These are phyloP conservation scores for Eragrostis tef DNA, from an alignment of 202 grass and related monocot genomes.

Conservation along the genomic window DNA sequence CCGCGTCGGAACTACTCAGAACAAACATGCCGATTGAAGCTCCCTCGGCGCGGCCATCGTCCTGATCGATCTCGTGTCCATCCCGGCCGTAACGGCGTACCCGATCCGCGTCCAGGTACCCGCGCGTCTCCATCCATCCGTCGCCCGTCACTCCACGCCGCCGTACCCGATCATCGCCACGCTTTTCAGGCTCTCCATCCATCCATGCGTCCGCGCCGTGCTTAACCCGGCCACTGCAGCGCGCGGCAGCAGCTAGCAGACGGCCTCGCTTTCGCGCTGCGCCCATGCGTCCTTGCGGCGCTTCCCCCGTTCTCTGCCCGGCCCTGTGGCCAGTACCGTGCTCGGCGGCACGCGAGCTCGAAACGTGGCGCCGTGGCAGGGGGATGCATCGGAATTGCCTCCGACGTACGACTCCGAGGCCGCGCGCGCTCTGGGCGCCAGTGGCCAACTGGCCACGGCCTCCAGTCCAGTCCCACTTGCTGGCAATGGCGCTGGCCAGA, in stretches of 20 bases:
- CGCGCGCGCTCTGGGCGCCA: neutral
- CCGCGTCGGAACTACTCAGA: neutral
- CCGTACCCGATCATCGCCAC: no score
- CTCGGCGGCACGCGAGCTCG: slow-evolving; percentile 29
- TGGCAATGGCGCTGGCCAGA: neutral
- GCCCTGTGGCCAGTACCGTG: slow-evolving; percentile 7
- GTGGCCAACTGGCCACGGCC: no score
- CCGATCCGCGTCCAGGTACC: slow-evolving; percentile 3
- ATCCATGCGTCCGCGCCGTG: no score
- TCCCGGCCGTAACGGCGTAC: neutral
- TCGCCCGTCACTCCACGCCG: neutral
- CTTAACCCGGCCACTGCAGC: neutral
- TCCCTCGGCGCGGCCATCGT: no score
- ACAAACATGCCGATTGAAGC: no score
- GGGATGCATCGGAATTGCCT: slow-evolving; percentile 47
- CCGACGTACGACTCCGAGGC: neutral
- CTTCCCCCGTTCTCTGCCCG: neutral
- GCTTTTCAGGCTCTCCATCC: no score
- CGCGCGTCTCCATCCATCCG: neutral
- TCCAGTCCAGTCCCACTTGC: no score
- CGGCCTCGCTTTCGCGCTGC: neutral
- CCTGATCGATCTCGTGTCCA: neutral
- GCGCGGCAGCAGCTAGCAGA: neutral
- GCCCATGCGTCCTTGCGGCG: slow-evolving; percentile 20
- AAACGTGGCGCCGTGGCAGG: slow-evolving; percentile 60